Base-by-base conservation (phyloP, 2,329 filamentous ascomycete species). In the Thelonectria blattea region DNA sequence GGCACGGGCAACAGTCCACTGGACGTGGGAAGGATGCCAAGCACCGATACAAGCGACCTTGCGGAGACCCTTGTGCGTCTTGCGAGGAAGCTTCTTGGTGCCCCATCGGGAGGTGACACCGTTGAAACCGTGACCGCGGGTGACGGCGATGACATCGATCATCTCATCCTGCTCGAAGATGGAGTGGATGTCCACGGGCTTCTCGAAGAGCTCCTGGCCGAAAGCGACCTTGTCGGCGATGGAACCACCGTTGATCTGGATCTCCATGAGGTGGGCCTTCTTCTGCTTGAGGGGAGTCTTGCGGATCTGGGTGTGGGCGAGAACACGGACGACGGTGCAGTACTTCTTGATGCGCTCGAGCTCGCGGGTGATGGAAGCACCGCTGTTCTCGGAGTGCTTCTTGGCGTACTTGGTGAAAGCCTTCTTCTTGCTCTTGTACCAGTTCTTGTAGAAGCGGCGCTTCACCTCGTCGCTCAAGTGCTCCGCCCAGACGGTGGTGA, bases 361-460 rank as follows among this genome's bases (percentile, higher is more conserved):
- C 84, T 99, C 95, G 79, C 92, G 91, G 82, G 91, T 93, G 86
- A 98, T 91, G 77, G 92, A 93, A 74, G 91, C 85, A 76, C 92
- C 93, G 83, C 82, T 91, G 85, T 84, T 90, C 87, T 98, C 94
- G 69, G 94, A 93, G 90, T 98, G 92, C 90, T 96, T 94, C 92
- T 98, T 99, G 87, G 95, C 92, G 85, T 99, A 99, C 88, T 96
- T 97, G 88, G 95, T 99, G 88, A 99, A 99, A 67, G 95, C 95
- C 94, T 99, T 99, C 92, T 97, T 98, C 93, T 99, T 99, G 88
- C 89, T 93, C 91, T 97, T 97, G 91, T 99, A 99, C 95, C 95
- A 99, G 91, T 99, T 99, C 93, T 98, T 98, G 92, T 99, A 99
- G 92, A 99, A 99, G 80, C 95, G 92, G 78, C 95, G 92, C 91